Evolutionary conservation across 2,329 filamentous ascomycete genomes (phyloP), one percentile per base, ranked within the genome.

Genomic region (Aspergillus transmontanensis): DNA sequence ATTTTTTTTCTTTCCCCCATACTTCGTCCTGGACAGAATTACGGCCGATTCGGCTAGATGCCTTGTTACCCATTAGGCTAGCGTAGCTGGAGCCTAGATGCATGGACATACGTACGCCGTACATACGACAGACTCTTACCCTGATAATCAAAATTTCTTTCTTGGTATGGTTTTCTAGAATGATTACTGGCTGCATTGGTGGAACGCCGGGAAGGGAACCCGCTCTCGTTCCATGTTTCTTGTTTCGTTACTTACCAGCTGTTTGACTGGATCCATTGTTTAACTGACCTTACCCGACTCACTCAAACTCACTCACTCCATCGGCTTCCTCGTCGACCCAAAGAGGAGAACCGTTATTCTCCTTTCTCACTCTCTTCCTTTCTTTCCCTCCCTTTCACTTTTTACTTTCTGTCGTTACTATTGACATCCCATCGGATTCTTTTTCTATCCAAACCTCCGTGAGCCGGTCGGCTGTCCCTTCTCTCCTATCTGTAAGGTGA

Each of bases 351-450:
- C n/a, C n/a, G 23, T 32, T 41, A 46, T 58, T 53, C 58, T 60
- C 36, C 43, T 43, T 55, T 61, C 45, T 54, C 55, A 32, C 57
- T 46, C 62, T 54, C 59, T 45, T 62, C 57, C 48, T 41, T 48
- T 72, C 21, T 68, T 73, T 57, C 50, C 70, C 21, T 55, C 63
- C 26, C 71, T 66, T 51, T 54, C 32, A 43, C 43, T 45, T 43
- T 43, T 19, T 21, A 32, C 34, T 45, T 46, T 21, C 34, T 32
- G 43, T 57, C 59, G 32, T 60, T 46, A 30, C 41, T 28, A 48
- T 30, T n/a, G 36, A 32, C 28, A 39, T 39, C 9, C 10, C 28
- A 9, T 45, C 51, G 51, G 51, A 14, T 55, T 55, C 51, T 55
- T 55, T 39, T 39, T 39, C 51, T 39, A 11, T 39, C 51, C 26